Percentiles rank a stretch among this genome's conserved stretches.
Conservation (phyloP, 2,329 filamentous ascomycete species). For the Aspergillus melleus region DNA sequence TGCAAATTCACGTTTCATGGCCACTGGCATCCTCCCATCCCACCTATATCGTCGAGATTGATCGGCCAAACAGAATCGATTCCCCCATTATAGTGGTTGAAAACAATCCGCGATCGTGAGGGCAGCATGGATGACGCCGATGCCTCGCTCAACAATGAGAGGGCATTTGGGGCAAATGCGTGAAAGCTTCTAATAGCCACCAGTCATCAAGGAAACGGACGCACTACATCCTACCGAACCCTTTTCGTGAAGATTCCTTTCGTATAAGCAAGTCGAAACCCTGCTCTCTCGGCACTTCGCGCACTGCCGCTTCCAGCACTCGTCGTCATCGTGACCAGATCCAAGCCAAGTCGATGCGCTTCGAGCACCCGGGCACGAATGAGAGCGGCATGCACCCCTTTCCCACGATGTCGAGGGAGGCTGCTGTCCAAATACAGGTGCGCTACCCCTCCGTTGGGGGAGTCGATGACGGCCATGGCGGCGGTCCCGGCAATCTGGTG, state of each 20-base stretch:
- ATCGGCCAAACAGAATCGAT: no score
- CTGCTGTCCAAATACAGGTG: conserved; percentile 23
- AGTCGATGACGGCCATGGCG: conserved; percentile 18
- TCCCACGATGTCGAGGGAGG: conserved; percentile 12
- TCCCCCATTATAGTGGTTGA: no score
- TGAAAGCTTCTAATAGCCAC: no score
- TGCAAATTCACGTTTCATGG: no score
- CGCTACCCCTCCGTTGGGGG: conserved; percentile 13
- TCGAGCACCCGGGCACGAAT: conserved; percentile 15
- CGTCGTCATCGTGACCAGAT: conserved; percentile 14
- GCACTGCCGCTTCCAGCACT: conserved; percentile 14
- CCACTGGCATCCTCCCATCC: no score
- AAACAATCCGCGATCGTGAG: no score
- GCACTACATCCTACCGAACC: not conserved
- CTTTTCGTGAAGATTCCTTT: conserved; percentile 16
- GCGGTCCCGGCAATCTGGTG: conserved; percentile 13
- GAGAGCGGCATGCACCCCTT: conserved; percentile 17
- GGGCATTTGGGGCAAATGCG: no score
- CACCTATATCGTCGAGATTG: no score
- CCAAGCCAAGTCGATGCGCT: conserved; percentile 13
- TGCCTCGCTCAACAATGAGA: not conserved
- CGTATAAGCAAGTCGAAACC: conserved; percentile 19
- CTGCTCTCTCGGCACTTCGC: conserved; percentile 19
- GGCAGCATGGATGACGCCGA: not conserved
- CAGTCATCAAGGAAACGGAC: no score